Percentiles rank a stretch among this genome's conserved stretches.
These are phyloP conservation scores for Chrysochromulina parva DNA, from an alignment of 78 protist genomes.

Conservation along the genomic window DNA sequence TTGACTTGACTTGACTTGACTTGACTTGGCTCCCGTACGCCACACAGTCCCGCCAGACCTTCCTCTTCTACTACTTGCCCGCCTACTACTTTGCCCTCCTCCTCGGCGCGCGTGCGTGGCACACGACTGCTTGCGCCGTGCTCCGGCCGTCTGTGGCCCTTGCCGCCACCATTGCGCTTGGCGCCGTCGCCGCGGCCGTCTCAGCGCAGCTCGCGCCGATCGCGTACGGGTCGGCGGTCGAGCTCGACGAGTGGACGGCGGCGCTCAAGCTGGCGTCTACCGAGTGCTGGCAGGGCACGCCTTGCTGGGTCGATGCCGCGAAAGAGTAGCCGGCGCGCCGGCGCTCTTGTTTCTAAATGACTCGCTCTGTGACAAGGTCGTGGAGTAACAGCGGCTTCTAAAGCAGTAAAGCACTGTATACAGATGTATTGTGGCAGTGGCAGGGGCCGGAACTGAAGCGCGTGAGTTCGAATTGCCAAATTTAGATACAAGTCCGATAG, in stretches of 20 bases:
- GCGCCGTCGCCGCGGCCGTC: background rate
- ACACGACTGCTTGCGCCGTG: background rate
- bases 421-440: no score
- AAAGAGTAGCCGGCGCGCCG: no score
- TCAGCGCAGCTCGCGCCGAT: background rate
- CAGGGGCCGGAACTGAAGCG: no score
- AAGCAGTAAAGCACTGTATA: no score
- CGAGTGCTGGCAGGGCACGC: background rate
- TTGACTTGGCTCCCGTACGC: background rate
- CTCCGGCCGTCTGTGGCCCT: background rate
- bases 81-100: background rate
- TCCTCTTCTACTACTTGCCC: background rate
- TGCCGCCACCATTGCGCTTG: background rate
- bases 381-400: no score
- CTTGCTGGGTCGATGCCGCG: background rate
- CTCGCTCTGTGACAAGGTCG: no score
- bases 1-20: no score
- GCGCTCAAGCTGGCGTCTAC: background rate
- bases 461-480: no score
- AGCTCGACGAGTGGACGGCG: background rate
- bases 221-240: background rate
- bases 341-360: no score
- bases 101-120: background rate
- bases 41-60: background rate
- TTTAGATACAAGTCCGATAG: no score